Evolutionary conservation across 2,329 filamentous ascomycete species (phyloP).

Genomic region (Colletotrichum sp.): DNA sequence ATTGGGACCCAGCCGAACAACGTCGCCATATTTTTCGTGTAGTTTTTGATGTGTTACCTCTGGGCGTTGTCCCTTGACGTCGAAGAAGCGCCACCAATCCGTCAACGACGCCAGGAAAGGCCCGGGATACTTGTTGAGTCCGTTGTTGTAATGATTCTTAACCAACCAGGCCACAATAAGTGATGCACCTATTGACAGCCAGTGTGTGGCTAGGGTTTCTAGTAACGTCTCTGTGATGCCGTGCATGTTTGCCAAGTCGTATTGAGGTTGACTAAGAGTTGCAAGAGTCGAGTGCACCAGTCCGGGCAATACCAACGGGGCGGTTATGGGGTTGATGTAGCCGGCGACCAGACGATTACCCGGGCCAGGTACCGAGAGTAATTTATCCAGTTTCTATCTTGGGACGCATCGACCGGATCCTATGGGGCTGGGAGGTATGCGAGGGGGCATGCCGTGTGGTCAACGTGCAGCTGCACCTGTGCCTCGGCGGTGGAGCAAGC

Average conservation of each 20-base stretch:
- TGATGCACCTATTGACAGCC: conserved; percentile 41
- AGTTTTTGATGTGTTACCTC: conserved; percentile 72
- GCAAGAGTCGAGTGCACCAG: neutral
- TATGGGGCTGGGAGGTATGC: conserved; percentile 3
- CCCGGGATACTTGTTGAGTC: conserved; percentile 75
- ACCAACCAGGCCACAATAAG: conserved; percentile 45
- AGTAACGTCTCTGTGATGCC: conserved; percentile 39
- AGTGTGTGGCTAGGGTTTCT: conserved; percentile 44
- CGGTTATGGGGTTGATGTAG: neutral
- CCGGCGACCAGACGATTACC: neutral
- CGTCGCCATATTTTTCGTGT: conserved; percentile 74
- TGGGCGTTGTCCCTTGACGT: conserved; percentile 68
- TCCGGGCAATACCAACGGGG: neutral
- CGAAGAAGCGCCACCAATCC: conserved; percentile 77
- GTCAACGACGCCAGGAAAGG: conserved; percentile 67
- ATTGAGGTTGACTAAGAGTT: neutral
- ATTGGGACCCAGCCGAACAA: conserved; percentile 79
- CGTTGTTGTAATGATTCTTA: conserved; percentile 57
- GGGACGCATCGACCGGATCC: conserved; percentile 3
- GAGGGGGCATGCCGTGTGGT: conserved; percentile 11
- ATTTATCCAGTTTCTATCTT: conserved; percentile 10
- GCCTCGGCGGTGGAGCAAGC: conserved; percentile 6
- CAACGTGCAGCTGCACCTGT: conserved; percentile 15
- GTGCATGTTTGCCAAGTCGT: conserved; percentile 16
- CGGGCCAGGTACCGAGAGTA: conserved; percentile 13